Conservation (phyloP, 2,329 filamentous ascomycete species). For the Colletotrichum viniferum region DNA sequence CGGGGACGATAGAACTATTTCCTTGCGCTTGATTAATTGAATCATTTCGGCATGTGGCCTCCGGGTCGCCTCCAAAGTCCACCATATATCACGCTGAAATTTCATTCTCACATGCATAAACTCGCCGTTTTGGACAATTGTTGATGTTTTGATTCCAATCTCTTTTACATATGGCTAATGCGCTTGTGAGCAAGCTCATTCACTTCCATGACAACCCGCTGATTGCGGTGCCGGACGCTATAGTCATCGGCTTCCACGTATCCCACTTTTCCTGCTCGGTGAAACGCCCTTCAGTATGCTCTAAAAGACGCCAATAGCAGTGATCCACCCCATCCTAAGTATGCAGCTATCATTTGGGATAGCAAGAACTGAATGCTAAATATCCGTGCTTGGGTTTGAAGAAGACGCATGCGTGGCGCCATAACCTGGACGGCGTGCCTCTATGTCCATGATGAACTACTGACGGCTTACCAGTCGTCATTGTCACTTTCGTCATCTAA, state of each 20-base stretch:
- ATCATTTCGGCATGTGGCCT: background rate
- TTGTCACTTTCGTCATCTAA: slow-evolving; percentile 78
- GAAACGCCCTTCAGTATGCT: background rate
- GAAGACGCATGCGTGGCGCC: background rate
- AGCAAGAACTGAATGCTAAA: background rate
- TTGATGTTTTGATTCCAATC: background rate
- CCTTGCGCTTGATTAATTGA: slow-evolving; percentile 1
- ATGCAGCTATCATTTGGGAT: background rate
- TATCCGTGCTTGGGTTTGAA: background rate
- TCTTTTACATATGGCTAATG: background rate
- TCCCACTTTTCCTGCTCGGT: background rate
- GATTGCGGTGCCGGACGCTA: background rate
- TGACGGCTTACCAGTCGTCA: slow-evolving; percentile 66
- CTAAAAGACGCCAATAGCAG: background rate
- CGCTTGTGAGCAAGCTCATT: background rate
- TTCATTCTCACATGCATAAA: background rate
- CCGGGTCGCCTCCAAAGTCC: background rate
- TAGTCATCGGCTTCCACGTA: background rate
- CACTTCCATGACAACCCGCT: background rate
- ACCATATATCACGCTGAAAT: background rate
- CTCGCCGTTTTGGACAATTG: background rate
- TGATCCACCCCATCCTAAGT: background rate
- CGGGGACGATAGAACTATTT: slow-evolving; percentile 11
- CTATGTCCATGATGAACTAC: background rate
- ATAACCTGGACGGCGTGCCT: background rate